phyloP scores from a whole-genome alignment of 2,329 filamentous ascomycete species.

The Ascochyta koolunga region DNA sequence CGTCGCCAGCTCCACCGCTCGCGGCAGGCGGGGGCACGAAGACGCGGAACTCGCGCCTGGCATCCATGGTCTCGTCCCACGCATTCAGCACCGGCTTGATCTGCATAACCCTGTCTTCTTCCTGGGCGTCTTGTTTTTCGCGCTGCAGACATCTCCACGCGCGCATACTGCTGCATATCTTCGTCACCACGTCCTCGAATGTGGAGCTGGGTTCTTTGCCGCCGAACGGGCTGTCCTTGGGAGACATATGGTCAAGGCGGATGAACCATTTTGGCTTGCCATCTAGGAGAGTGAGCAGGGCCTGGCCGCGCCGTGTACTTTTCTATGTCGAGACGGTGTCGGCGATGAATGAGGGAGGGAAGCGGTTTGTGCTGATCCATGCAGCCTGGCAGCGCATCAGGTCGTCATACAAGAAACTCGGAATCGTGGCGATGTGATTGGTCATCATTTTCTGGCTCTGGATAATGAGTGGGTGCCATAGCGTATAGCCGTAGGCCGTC shows the following conservation, averaged over 20 bases:
- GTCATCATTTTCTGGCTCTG: constrained; percentile 39
- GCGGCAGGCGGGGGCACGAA: constrained; percentile 3
- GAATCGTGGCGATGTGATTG: not conserved
- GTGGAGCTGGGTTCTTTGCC: not conserved
- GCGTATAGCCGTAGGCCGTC: constrained; percentile 48
- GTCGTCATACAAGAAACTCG: not conserved
- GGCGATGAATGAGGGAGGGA: constrained; percentile 7
- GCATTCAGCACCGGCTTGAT: not conserved
- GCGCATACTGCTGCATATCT: not conserved
- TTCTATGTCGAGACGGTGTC: constrained; percentile 27
- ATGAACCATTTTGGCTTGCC: not conserved
- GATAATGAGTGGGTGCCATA: constrained; percentile 53
- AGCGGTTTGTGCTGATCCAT: constrained; percentile 18
- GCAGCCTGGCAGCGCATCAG: not conserved
- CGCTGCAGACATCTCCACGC: not conserved
- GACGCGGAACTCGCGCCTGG: not conserved
- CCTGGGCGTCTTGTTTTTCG: not conserved
- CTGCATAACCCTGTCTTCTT: not conserved
- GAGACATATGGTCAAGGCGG: not conserved
- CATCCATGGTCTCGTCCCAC: not conserved
- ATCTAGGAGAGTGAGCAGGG: not conserved
- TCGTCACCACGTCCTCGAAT: not conserved
- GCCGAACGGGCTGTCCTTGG: not conserved
- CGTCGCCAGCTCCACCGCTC: not conserved
- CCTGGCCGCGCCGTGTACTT: not conserved